Percentiles rank a stretch among this genome's conserved stretches.
phyloP scores from a whole-genome alignment of 306 rosid genomes.

The Dryas octopetala region DNA sequence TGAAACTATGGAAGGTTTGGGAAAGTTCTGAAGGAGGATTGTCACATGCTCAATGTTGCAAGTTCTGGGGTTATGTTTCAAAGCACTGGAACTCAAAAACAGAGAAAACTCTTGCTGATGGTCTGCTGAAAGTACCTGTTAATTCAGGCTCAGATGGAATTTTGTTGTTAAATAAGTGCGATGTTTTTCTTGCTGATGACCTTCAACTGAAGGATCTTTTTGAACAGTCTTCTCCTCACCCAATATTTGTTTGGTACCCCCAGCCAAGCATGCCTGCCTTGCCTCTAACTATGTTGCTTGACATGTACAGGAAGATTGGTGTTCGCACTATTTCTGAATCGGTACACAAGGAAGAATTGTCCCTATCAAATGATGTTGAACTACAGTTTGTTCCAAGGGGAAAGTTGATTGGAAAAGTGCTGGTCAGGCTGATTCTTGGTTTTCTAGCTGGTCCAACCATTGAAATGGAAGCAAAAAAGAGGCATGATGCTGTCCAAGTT shows the following conservation, averaged over 20 bases:
- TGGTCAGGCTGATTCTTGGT: slow-evolving; percentile 58
- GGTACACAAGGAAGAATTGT: slow-evolving; percentile 40
- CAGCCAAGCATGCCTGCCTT: slow-evolving; percentile 33
- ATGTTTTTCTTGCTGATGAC: slow-evolving; percentile 60
- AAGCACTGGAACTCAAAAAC: slow-evolving; percentile 29
- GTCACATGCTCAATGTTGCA: slow-evolving; percentile 46
- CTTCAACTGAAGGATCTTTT: slow-evolving; percentile 63
- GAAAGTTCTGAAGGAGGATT: slow-evolving; percentile 36
- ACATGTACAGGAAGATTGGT: slow-evolving; percentile 52
- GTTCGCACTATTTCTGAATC: slow-evolving; percentile 58
- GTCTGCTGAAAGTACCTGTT: slow-evolving; percentile 55
- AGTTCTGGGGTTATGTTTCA: slow-evolving; percentile 55
- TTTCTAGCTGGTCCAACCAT: slow-evolving; percentile 53
- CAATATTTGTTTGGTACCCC: slow-evolving; percentile 76
- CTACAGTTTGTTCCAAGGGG: slow-evolving; percentile 27
- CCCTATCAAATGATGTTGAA: slow-evolving; percentile 3
- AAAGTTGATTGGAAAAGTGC: slow-evolving; percentile 30
- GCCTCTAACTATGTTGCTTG: slow-evolving; percentile 37
- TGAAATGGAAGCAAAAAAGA: slow-evolving; percentile 46
- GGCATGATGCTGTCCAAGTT: slow-evolving; percentile 50
- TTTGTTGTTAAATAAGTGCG: slow-evolving; percentile 37
- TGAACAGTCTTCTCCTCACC: slow-evolving; percentile 26
- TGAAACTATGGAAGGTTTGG: slow-evolving; percentile 62
- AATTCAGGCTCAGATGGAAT: slow-evolving; percentile 32
- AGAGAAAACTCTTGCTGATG: slow-evolving; percentile 33